Base-by-base conservation (phyloP, 176 grass and related monocot genomes). In the Zoysia japonica region DNA sequence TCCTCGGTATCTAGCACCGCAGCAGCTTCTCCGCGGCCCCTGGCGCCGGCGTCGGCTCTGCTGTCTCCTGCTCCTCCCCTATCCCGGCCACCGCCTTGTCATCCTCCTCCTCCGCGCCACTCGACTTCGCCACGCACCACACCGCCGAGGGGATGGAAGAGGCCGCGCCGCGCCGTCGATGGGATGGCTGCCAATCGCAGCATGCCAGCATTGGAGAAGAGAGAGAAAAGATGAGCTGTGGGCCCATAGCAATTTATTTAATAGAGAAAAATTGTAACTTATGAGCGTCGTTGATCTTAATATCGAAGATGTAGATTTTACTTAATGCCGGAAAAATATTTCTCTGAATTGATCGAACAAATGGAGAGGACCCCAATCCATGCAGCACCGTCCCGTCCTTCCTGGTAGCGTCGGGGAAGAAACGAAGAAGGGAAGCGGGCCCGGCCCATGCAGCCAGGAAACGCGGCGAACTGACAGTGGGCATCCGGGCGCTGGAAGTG, bases 1-100 rank as follows among this genome's bases (percentile, higher is more conserved):
- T 94, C 90, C 62, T 87, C 61, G 95, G 92, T 50, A 63, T 94
- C 70, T 98, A 88, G 92, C 95, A 98, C 65, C 88, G 90, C 61
- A 81, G 78, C 60, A 83, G 84, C 40, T 85, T 88, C 83, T 61
- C 79, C n/a, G 20, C 53, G 11, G 2, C 68, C 38, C 42, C 83
- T 53, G 6, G 70, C 37, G 42, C n/a, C 46, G 48, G 60, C 15
- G 39, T 7, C 63, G 9, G 76, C 49, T 4, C 80, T 17, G 57
- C 83, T 69, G 59, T 82, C 56, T 43, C 92, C 74, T 63, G 89
- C 80, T 54, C 70, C 35, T 38, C 82, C 19, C 66, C 89, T 1
- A 52, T 47, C 56, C 16, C 62, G 16, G 17, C 87, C 49, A 46
- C 65, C 51, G 11, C 78, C 62, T 9, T 28, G 28, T 28, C 20